These are phyloP conservation scores for Quercus mongolica DNA, from an alignment of 306 rosid genomes.

Conservation along the genomic window DNA sequence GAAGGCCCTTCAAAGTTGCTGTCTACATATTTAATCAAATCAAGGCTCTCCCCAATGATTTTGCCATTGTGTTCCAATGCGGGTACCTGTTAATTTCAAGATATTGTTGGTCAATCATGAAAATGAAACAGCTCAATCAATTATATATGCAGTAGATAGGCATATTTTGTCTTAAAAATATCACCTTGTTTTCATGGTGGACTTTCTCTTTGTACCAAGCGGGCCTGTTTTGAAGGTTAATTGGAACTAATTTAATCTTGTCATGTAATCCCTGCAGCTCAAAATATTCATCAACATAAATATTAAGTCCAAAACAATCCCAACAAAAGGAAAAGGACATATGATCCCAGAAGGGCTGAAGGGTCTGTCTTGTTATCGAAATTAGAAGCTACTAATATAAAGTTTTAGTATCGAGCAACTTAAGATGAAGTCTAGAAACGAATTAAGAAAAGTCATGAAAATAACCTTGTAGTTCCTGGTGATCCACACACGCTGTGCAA, in stretches of 20 bases:
- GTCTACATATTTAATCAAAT: constrained; percentile 73
- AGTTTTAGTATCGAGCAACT: too few relatives aligned
- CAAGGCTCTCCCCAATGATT: constrained; percentile 87
- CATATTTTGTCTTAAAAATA: background rate
- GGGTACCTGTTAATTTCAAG: constrained; percentile 53
- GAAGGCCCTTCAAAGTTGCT: constrained; percentile 53
- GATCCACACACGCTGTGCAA: constrained; percentile 88
- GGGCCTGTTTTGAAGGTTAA: constrained; percentile 64
- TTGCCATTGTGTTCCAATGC: constrained; percentile 86
- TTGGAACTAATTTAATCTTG: constrained; percentile 63
- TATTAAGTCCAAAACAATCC: background rate
- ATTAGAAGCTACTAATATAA: background rate
- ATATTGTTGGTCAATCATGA: background rate
- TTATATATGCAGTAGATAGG: background rate
- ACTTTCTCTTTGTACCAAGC: constrained; percentile 84
- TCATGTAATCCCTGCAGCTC: constrained; percentile 62
- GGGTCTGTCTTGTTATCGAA: background rate
- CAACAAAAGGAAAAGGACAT: background rate
- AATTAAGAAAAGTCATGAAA: background rate
- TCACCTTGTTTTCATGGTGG: constrained; percentile 59
- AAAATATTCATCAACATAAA: background rate
- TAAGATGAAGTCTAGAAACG: background rate
- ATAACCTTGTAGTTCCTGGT: constrained; percentile 70
- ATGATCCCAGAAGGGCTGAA: background rate
- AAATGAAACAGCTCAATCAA: background rate